Evolutionary conservation across 2,329 filamentous ascomycete genomes (phyloP), one percentile per base, ranked within the genome.

Genomic region (Cadophora sp.): DNA sequence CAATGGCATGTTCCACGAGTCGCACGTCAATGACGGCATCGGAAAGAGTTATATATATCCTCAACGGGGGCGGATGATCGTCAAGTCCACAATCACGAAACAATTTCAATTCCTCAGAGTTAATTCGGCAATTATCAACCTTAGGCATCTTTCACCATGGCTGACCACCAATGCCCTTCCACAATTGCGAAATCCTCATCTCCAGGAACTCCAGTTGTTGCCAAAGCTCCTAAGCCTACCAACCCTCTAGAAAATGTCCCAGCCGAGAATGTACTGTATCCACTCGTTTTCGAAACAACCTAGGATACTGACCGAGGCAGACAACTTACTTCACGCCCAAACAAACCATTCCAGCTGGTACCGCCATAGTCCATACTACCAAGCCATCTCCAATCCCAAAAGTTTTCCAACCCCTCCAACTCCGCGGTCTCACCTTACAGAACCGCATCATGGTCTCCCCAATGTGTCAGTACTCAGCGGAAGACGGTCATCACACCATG

Each of bases 401-500:
- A 43, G 72, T 80, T 61, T 81, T 80, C 69, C 71, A 77, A 30
- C 78, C 79, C 11, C 71, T 81, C 48, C 76, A 72, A 9, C 75
- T 80, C 50, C 77, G 79, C 16, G 75, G 74, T 3, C 47, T 89
- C 18, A 86, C 83, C 0, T 81, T 91, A n/a, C 87, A 87, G 67
- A 91, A 90, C 77, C 85, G 88, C 68, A 87, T 90, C 69, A 84
- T 86, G 70, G 80, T 89, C 9, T 83, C 85, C 2, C 88, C 88
- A 0, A 80, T 90, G 30, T 91, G 88, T 77, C 88, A 91, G 75
- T 91, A 91, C 79, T 87, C 83, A 4, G 85, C 88, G 14, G 76
- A 89, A 47, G 84, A 90, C 75, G 88, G 94, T 60, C 90, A 95
- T 78, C 82, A 90, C 71, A 94, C 91, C 3, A 85, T 91, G 77